Evolutionary conservation across 495 filamentous ascomycete species (phyloP).

Genomic region (Penicillium coprophilum): DNA sequence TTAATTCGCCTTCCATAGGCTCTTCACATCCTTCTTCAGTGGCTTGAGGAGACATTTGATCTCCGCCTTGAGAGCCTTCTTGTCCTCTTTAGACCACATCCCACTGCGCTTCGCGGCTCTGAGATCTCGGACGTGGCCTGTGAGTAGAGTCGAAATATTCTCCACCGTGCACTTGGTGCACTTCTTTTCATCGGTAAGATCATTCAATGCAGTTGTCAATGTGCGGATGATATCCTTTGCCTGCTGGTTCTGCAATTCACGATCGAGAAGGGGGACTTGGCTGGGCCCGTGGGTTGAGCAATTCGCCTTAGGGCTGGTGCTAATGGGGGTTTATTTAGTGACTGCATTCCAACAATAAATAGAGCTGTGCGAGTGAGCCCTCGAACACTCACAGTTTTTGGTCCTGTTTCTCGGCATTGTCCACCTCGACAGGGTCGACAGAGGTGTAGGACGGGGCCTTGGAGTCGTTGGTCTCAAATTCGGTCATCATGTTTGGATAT

Average conservation of each 20-base stretch:
- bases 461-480: background rate
- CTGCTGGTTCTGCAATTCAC: conserved; percentile 12
- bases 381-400: background rate
- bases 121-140: conserved; percentile 15
- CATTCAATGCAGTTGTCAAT: conserved; percentile 12
- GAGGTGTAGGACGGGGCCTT: conserved; percentile 1
- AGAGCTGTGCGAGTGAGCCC: background rate
- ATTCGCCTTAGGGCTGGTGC: conserved; percentile 5
- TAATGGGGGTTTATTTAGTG: background rate
- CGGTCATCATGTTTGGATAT: background rate
- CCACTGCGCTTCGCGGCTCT: conserved; percentile 19
- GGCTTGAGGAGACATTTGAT: conserved; percentile 15
- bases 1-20: conserved; percentile 15
- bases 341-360: background rate
- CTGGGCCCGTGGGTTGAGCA: conserved; percentile 15
- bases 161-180: conserved; percentile 24
- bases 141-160: conserved; percentile 12
- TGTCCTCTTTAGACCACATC: conserved; percentile 20
- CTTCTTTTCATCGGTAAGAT: conserved; percentile 15
- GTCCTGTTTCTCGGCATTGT: background rate
- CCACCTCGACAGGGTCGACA: background rate
- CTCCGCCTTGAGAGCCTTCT: conserved; percentile 22
- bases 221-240: conserved; percentile 10
- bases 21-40: conserved; percentile 19
- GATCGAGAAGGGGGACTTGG: conserved; percentile 17